phyloP scores from a whole-genome alignment of 495 filamentous ascomycete species.

The Penicillium antarcticum region DNA sequence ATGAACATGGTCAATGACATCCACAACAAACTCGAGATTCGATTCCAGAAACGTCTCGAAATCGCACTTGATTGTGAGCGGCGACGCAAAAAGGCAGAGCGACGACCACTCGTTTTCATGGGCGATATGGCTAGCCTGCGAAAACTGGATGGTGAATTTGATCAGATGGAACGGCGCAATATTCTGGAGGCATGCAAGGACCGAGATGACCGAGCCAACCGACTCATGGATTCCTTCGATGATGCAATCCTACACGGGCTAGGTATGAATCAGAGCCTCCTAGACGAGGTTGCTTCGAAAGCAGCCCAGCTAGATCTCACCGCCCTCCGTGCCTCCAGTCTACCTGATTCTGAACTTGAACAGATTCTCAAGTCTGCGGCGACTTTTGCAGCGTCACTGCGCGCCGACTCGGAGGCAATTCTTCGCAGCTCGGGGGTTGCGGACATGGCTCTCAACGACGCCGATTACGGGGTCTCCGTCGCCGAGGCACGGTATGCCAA shows the following conservation, averaged over 20 bases:
- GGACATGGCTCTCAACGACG: slow-evolving; percentile 49
- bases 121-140: slow-evolving; percentile 46
- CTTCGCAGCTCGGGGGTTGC: slow-evolving; percentile 46
- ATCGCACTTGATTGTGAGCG: slow-evolving; percentile 51
- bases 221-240: slow-evolving; percentile 52
- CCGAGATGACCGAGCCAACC: slow-evolving; percentile 48
- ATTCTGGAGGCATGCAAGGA: slow-evolving; percentile 49
- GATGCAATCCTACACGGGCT: slow-evolving; percentile 50
- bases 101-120: slow-evolving; percentile 48
- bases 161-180: slow-evolving; percentile 50
- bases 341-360: slow-evolving; percentile 41
- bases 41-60: slow-evolving; percentile 49
- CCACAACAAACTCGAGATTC: slow-evolving; percentile 46
- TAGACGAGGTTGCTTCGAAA: slow-evolving; percentile 46
- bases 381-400: slow-evolving; percentile 40
- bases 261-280: slow-evolving; percentile 49
- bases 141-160: slow-evolving; percentile 50
- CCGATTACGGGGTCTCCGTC: slow-evolving; percentile 52
- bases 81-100: slow-evolving; percentile 49
- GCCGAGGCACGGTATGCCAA: slow-evolving; percentile 49
- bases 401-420: slow-evolving; percentile 47
- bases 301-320: slow-evolving; percentile 33
- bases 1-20: slow-evolving; percentile 48
- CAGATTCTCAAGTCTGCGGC: slow-evolving; percentile 43
- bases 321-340: slow-evolving; percentile 27